Evolutionary conservation across 2,329 filamentous ascomycete species (phyloP), one percentile per base, ranked within the genome.

Genomic region (Stagonosporopsis cucurbitacearum): DNA sequence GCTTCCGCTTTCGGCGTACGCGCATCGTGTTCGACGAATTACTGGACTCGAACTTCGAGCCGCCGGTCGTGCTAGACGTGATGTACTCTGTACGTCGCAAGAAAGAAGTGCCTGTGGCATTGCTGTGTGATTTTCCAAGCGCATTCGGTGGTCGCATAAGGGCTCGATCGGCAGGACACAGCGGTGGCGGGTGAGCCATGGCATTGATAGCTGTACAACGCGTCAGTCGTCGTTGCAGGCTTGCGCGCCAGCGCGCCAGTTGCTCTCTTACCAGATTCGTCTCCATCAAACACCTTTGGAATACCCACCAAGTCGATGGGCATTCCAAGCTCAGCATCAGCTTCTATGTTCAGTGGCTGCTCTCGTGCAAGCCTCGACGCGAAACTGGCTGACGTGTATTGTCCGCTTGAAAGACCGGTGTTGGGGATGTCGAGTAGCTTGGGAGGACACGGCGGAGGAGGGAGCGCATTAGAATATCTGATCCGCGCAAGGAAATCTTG

Each of bases 401-500:
- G 90, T 56, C 89, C 89, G 65, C 88, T 90, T 36, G 90, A 84
- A 15, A 98, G 85, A 37, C 95, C 95, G 53, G 91, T 95, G 69
- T 96, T 96, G 11, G 95, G 94, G 58, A 99, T 96, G 64, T 98
- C 92, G 67, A 99, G 89, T 60, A 99, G 88, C 82, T 99, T 99
- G 1, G 95, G 95, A 1, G 94, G 92, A 73, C 93, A 92, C 51
- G 94, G 92, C 50, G 95, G 95, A 62, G 95, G 93, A 62, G 95
- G 95, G 15, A 99, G 87, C 66, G 92, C 89, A 86, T 99, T 99
- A 71, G 92, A 92, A 77, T 96, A 99, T 77, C 95, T 87, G 71
- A 97, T 91, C 69, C 93, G 90, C 62, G 93, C 94, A 74, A 99
- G 96, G 79, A 97, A 98, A 78, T 99, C 95, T 79, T 99, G 95